Evolutionary conservation across 441 rosid species (phyloP), one percentile per base, ranked within the genome.

Genomic region (Gossypium lobatum): DNA sequence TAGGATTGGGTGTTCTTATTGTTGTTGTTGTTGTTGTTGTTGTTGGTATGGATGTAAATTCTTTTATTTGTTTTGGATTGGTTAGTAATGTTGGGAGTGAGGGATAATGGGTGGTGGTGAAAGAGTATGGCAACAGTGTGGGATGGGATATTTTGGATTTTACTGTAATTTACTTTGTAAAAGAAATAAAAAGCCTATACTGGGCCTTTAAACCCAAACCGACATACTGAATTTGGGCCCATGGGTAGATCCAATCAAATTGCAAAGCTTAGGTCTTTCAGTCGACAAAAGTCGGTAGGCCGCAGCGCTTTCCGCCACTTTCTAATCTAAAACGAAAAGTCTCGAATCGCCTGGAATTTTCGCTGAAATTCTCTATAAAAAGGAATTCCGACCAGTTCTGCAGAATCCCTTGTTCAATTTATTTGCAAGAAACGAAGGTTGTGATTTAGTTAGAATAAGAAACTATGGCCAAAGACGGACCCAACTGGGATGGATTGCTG

Each of bases 401-500:
- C n/a, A 0, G 1, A 18, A 1, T 11, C 18, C 55, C 25, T 53
- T 53, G 0, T 60, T 3, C 1, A 17, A 16, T 72, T 25, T 10
- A 17, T 72, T 10, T 46, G 67, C 48, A 23, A 25, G 58, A 13
- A 48, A 28, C 37, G 28, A 76, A 64, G 17, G 14, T 16, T 6
- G 21, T 39, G 60, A 28, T 52, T 16, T 26, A 28, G 25, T 17
- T 17, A 28, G 46, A 45, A 17, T 17, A 4, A 46, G 9, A 74
- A 64, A 23, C 25, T 45, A 92, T 91, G 97, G 87, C 87, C n/a
- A 84, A 85, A 70, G 83, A 86, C 62, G 96, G 91, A 76, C 94
- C 91, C 34, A 84, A 86, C 63, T 92, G 97, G 97, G 88, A 91
- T 0, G 97, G 96, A 8, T 80, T 92, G 81, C 88, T 92, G 45